These are phyloP conservation scores for Trapa bicornis DNA, from an alignment of 345 rosid genomes.

Conservation along the genomic window DNA sequence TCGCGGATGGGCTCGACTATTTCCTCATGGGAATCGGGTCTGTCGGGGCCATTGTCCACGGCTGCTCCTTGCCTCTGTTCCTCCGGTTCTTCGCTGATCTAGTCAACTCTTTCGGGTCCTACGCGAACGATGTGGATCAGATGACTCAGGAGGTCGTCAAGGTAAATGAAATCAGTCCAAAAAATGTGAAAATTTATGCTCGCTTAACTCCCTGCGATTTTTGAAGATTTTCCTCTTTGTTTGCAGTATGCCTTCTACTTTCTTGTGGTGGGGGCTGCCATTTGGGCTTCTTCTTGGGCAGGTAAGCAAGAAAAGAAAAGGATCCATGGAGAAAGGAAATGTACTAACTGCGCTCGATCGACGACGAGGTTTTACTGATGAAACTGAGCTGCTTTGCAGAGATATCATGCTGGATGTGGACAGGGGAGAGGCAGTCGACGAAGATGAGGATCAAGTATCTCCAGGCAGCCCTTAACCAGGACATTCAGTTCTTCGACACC, in stretches of 20 bases:
- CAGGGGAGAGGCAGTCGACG: slow-evolving; percentile 96
- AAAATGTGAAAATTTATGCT: not conserved
- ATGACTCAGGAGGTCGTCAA: slow-evolving; percentile 95
- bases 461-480: slow-evolving; percentile 90
- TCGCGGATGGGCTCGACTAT: slow-evolving; percentile 73
- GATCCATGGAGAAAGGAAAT: too few relatives aligned
- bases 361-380: not conserved
- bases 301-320: slow-evolving; percentile 8
- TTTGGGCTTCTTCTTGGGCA: slow-evolving; percentile 99
- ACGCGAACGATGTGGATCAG: slow-evolving; percentile 75
- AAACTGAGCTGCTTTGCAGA: slow-evolving; percentile 26
- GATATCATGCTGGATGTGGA: slow-evolving; percentile 99
- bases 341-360: not conserved
- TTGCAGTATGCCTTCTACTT: slow-evolving; percentile 90
- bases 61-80: slow-evolving; percentile 84
- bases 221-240: not conserved
- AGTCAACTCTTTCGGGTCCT: slow-evolving; percentile 86
- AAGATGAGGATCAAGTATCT: slow-evolving; percentile 94
- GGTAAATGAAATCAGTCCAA: slow-evolving; percentile 21
- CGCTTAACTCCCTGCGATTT: not conserved
- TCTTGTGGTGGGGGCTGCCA: slow-evolving; percentile 94
- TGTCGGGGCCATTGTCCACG: slow-evolving; percentile 81
- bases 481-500: slow-evolving; percentile 82
- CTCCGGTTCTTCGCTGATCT: slow-evolving; percentile 97
- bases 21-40: slow-evolving; percentile 94